Evolutionary conservation across 2,329 filamentous ascomycete genomes (phyloP).

Genomic region (Aspergillus bombycis): DNA sequence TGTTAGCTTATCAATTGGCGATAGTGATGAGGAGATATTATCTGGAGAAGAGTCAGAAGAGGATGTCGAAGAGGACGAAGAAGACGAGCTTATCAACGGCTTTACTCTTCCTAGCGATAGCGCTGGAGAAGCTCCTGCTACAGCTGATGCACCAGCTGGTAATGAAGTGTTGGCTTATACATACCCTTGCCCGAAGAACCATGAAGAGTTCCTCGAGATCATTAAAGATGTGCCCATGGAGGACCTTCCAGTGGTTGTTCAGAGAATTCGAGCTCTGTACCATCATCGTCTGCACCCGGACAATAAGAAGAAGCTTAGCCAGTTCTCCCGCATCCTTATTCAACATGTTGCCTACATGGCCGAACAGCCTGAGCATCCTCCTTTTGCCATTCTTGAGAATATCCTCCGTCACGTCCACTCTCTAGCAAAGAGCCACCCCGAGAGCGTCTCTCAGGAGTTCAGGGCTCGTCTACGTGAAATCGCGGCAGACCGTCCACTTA

Average conservation of each 20-base stretch:
- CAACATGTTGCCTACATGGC: slow-evolving; percentile 63
- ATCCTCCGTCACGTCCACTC: slow-evolving; percentile 91
- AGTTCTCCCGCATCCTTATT: slow-evolving; percentile 51
- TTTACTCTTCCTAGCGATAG: slow-evolving; percentile 52
- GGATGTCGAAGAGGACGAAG: slow-evolving; percentile 54
- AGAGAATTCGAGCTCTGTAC: slow-evolving; percentile 88
- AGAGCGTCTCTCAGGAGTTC: slow-evolving; percentile 77
- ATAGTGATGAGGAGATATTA: slow-evolving; percentile 59
- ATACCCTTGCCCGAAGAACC: slow-evolving; percentile 80
- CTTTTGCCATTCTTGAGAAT: slow-evolving; percentile 73
- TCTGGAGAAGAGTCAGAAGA: slow-evolving; percentile 59
- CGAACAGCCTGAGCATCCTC: slow-evolving; percentile 52
- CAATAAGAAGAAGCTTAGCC: slow-evolving; percentile 81
- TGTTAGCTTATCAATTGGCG: slow-evolving; percentile 44
- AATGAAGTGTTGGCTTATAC: slow-evolving; percentile 71
- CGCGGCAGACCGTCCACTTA: slow-evolving; percentile 54
- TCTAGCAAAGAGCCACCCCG: slow-evolving; percentile 80
- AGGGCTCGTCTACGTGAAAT: slow-evolving; percentile 68
- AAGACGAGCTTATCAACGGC: slow-evolving; percentile 74
- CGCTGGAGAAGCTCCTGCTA: slow-evolving; percentile 25
- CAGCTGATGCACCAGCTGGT: slow-evolving; percentile 48
- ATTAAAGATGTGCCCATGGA: slow-evolving; percentile 63
- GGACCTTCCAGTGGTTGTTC: slow-evolving; percentile 76
- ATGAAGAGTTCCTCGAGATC: slow-evolving; percentile 71
- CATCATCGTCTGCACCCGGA: slow-evolving; percentile 82